These are phyloP conservation scores for Suillus subalutaceus DNA, from an alignment of 768 basidiomycete genomes.

Conservation along the genomic window DNA sequence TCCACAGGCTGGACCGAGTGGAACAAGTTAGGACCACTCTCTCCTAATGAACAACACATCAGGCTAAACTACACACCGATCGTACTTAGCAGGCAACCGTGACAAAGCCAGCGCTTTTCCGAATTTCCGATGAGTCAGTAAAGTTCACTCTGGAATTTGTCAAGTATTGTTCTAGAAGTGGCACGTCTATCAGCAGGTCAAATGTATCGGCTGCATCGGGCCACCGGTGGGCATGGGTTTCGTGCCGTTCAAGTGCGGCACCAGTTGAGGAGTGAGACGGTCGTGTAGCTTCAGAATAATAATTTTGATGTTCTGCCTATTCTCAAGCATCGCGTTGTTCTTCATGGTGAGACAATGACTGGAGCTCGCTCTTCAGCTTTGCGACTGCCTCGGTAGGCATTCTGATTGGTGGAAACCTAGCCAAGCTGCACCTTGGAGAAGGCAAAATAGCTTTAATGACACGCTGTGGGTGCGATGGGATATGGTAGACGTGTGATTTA, in stretches of 20 bases:
- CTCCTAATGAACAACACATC: background rate
- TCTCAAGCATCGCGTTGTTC: no score
- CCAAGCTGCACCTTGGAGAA: background rate
- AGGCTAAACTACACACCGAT: background rate
- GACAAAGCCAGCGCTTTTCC: background rate
- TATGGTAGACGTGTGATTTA: background rate
- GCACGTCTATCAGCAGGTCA: no score
- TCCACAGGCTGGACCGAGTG: no score
- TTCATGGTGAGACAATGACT: no score
- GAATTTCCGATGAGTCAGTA: background rate
- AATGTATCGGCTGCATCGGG: no score
- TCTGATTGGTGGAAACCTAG: no score
- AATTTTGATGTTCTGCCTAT: no score
- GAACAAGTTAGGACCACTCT: background rate
- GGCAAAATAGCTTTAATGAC: background rate
- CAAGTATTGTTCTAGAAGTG: background rate
- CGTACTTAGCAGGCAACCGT: background rate
- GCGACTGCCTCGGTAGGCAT: no score
- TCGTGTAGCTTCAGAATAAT: background rate
- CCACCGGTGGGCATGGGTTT: background rate
- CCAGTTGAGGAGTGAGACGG: background rate
- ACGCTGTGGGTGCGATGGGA: background rate
- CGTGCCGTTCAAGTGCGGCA: background rate
- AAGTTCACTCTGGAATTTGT: background rate
- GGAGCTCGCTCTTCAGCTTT: no score